These are phyloP conservation scores for Verticillium tricorpus DNA, from an alignment of 2,329 filamentous ascomycete genomes.

Conservation along the genomic window DNA sequence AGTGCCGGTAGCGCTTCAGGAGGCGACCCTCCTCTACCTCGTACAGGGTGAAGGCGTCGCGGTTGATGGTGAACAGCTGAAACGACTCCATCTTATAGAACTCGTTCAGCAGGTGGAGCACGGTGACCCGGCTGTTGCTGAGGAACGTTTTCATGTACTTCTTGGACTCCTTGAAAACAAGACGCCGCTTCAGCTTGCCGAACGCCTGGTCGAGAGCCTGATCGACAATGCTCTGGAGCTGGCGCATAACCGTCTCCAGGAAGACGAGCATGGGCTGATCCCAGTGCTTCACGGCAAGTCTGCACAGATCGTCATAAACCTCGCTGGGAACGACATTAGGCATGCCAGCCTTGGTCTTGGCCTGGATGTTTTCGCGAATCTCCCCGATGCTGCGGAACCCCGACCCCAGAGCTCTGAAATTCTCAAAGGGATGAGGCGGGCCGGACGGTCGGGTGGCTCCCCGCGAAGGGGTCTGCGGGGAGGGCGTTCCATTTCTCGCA, in stretches of 20 bases:
- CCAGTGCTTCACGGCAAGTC: conserved; percentile 57
- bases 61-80: conserved; percentile 55
- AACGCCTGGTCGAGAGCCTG: conserved; percentile 43
- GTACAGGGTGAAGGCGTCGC: conserved; percentile 40
- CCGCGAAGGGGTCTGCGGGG: conserved; percentile 10
- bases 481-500: conserved; percentile 5
- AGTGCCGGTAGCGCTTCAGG: conserved; percentile 43
- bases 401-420: conserved; percentile 32
- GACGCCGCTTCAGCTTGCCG: conserved; percentile 36
- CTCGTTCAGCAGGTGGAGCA: conserved; percentile 32
- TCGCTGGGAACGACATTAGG: conserved; percentile 55
- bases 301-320: conserved; percentile 55
- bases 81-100: conserved; percentile 49
- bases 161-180: conserved; percentile 45
- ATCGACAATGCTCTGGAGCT: conserved; percentile 42
- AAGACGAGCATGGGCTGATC: conserved; percentile 44
- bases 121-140: conserved; percentile 27
- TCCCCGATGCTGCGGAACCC: conserved; percentile 41
- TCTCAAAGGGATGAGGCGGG: conserved; percentile 26
- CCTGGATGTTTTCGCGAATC: conserved; percentile 50
- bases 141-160: conserved; percentile 41
- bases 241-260: conserved; percentile 39
- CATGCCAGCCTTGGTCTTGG: conserved; percentile 51
- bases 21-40: conserved; percentile 39
- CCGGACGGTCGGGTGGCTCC: conserved; percentile 5